Evolutionary conservation across 345 rosid species (phyloP).

Genomic region (Syzygium aromaticum): DNA sequence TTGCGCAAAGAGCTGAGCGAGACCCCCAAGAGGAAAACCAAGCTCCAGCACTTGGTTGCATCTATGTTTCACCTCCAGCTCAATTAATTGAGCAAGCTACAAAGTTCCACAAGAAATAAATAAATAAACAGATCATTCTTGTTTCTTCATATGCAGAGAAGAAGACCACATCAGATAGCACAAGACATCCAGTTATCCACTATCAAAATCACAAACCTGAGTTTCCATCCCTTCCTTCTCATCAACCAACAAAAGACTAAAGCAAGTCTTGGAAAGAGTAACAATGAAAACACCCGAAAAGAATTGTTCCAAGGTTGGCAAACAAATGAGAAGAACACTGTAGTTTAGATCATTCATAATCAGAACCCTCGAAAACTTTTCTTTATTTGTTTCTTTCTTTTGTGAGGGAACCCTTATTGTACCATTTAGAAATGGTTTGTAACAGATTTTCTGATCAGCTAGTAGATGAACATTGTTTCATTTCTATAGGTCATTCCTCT

Average conservation of each 20-base stretch:
- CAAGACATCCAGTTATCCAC: not conserved
- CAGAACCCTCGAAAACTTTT: not conserved
- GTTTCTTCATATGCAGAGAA: not conserved
- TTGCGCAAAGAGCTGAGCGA: constrained; percentile 90
- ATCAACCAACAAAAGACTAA: not conserved
- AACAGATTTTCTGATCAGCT: not conserved
- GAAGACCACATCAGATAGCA: not conserved
- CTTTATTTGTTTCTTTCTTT: not conserved
- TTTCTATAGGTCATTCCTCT: not conserved
- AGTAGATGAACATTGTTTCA: not conserved
- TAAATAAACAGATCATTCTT: not conserved
- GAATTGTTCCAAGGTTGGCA: not conserved
- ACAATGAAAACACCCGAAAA: not conserved
- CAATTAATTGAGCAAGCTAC: constrained; percentile 82
- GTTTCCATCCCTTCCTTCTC: not conserved
- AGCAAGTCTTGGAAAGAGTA: not conserved
- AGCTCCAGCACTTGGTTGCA: constrained; percentile 81
- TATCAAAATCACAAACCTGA: not conserved
- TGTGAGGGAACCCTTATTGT: not conserved
- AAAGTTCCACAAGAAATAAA: constrained; percentile 1
- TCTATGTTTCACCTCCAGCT: constrained; percentile 98
- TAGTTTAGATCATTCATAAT: not conserved
- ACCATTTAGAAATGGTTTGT: not conserved
- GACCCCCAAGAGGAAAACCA: constrained; percentile 87
- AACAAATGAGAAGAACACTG: not conserved